Percentiles rank a stretch among this genome's conserved stretches.
Evolutionary conservation across 2,329 filamentous ascomycete genomes (phyloP).

Genomic region (Aulographum hederae): DNA sequence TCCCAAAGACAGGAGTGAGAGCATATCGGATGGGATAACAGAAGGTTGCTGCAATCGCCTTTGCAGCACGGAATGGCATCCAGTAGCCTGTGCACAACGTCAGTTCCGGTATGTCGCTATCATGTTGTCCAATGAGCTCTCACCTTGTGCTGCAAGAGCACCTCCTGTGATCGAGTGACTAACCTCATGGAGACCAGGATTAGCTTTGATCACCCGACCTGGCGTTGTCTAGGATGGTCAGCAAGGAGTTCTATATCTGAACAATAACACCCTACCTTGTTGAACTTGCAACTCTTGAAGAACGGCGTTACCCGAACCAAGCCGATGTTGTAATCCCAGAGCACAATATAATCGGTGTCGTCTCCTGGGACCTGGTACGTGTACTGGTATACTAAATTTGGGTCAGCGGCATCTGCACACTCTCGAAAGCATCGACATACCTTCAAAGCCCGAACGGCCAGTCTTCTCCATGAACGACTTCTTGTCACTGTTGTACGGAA

Average conservation of each 20-base stretch:
- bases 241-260: constrained; percentile 5
- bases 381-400: constrained; percentile 58
- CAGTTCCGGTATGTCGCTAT: background rate
- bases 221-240: constrained; percentile 52
- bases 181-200: constrained; percentile 71
- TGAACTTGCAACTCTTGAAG: constrained; percentile 77
- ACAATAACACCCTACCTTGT: constrained; percentile 45
- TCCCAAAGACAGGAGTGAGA: constrained; percentile 79
- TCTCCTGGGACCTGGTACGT: constrained; percentile 55
- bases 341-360: constrained; percentile 45
- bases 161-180: constrained; percentile 91
- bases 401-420: constrained; percentile 8
- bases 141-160: constrained; percentile 76
- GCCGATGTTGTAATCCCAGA: constrained; percentile 96
- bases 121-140: constrained; percentile 5
- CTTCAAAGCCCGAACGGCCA: constrained; percentile 73
- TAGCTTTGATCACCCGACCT: constrained; percentile 51
- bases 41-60: constrained; percentile 75
- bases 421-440: constrained; percentile 30
- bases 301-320: constrained; percentile 87
- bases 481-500: constrained; percentile 90
- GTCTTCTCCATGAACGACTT: constrained; percentile 78
- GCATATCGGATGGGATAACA: constrained; percentile 71
- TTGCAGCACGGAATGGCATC: constrained; percentile 81
- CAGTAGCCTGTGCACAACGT: constrained; percentile 58